A percentile compares a stretch with the other conserved stretches of the same genome.
Conservation (phyloP, 345 rosid species). For the Salix caprea region DNA sequence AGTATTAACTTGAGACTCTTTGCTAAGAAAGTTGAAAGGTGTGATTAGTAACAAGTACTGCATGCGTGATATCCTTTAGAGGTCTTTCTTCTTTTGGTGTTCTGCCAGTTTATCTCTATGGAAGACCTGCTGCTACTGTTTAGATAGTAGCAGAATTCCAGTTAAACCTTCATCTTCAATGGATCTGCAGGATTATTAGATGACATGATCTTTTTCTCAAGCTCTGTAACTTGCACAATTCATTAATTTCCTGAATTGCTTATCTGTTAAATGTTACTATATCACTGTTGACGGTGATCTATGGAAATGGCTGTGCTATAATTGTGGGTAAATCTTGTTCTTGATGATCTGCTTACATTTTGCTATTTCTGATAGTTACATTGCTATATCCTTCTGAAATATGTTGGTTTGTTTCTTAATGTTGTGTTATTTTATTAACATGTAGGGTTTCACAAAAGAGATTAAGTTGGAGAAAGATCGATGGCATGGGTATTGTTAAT, state of each 20-base stretch:
- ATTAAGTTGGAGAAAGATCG: slow-evolving; percentile 93
- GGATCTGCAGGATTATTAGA: not conserved
- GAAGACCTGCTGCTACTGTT: not conserved
- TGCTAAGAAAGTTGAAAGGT: not conserved
- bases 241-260: not conserved
- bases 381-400: not conserved
- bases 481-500: slow-evolving; percentile 86
- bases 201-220: not conserved
- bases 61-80: too few relatives aligned
- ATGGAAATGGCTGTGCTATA: not conserved
- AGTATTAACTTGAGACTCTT: not conserved
- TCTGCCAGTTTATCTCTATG: too few relatives aligned
- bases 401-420: not conserved
- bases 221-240: not conserved
- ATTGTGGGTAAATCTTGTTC: not conserved
- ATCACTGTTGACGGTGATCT: slow-evolving; percentile 5
- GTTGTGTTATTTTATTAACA: not conserved
- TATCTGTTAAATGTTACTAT: not conserved
- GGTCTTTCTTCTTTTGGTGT: too few relatives aligned
- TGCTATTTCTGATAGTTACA: not conserved
- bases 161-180: not conserved
- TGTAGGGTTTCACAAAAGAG: slow-evolving; percentile 97
- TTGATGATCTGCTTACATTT: not conserved
- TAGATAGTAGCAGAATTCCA: not conserved
- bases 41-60: not conserved